Conservation (phyloP, 495 filamentous ascomycete species). For the Cercophora samala region DNA sequence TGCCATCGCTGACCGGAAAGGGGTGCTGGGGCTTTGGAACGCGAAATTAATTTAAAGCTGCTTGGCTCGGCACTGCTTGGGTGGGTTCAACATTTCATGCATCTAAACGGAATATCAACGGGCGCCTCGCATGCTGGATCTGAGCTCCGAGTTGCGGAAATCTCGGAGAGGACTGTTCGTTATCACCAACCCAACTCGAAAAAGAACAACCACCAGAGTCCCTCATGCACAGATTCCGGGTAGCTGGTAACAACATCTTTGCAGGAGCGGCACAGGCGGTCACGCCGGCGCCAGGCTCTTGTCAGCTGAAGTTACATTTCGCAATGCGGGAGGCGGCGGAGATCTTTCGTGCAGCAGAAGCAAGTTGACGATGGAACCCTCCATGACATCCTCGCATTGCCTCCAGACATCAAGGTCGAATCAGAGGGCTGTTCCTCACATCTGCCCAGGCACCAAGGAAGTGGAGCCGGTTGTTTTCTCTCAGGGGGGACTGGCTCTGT, state of each 20-base stretch:
- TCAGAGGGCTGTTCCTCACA: not conserved
- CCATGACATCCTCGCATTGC: not conserved
- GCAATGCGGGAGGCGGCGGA: constrained; percentile 11
- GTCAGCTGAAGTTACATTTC: constrained; percentile 14
- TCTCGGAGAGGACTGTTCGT: not conserved
- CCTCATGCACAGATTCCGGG: not conserved
- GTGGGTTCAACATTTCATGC: not conserved
- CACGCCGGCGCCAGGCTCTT: constrained; percentile 1
- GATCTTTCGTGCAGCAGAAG: constrained; percentile 8
- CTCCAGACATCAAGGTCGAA: not conserved
- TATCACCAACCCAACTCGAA: not conserved
- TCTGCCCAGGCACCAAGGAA: constrained; percentile 2
- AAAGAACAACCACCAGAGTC: not conserved
- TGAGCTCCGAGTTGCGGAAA: not conserved
- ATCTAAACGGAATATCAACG: constrained; percentile 2
- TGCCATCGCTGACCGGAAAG: not conserved
- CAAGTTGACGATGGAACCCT: constrained; percentile 10
- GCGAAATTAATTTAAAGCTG: constrained; percentile 11
- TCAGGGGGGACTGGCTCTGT: constrained; percentile 1
- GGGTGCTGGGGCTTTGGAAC: not conserved
- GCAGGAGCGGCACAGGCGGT: constrained; percentile 4
- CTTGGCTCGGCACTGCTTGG: not conserved
- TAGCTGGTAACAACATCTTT: not conserved
- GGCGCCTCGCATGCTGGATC: not conserved
- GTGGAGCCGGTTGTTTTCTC: not conserved